phyloP scores from a whole-genome alignment of 2,329 filamentous ascomycete species.

The Colletotrichum plurivorum region DNA sequence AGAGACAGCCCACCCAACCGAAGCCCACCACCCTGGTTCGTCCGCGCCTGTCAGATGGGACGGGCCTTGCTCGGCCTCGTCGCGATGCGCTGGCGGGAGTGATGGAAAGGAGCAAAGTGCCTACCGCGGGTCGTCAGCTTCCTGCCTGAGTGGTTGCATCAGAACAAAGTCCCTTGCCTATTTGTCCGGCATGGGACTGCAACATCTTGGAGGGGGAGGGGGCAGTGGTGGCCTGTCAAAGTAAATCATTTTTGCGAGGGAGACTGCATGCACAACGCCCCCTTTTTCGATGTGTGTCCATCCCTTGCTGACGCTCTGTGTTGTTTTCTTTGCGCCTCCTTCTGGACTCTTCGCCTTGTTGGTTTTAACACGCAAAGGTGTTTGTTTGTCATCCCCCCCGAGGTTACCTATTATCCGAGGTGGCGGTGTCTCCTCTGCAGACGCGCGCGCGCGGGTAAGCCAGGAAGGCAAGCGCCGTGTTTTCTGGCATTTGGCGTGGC shows the following conservation, averaged over 20 bases:
- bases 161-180: neutral
- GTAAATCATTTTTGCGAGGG: neutral
- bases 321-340: neutral
- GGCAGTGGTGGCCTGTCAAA: constrained; percentile 6
- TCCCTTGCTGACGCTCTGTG: no score
- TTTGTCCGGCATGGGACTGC: no score
- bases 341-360: neutral
- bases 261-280: constrained; percentile 12
- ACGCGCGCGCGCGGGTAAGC: constrained; percentile 4
- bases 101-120: neutral
- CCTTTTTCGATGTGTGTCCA: neutral
- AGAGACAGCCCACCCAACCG: neutral
- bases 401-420: neutral
- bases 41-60: constrained; percentile 37
- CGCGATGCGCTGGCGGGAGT: constrained; percentile 35
- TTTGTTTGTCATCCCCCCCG: neutral
- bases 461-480: constrained; percentile 6
- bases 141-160: constrained; percentile 7
- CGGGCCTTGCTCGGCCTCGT: constrained; percentile 36
- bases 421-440: neutral
- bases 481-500: neutral
- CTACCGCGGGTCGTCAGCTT: constrained; percentile 13
- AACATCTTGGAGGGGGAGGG: neutral
- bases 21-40: constrained; percentile 13
- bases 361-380: constrained; percentile 5